These are phyloP conservation scores for Aspergillus sp. DNA, from an alignment of 2,329 filamentous ascomycete genomes.

Conservation along the genomic window DNA sequence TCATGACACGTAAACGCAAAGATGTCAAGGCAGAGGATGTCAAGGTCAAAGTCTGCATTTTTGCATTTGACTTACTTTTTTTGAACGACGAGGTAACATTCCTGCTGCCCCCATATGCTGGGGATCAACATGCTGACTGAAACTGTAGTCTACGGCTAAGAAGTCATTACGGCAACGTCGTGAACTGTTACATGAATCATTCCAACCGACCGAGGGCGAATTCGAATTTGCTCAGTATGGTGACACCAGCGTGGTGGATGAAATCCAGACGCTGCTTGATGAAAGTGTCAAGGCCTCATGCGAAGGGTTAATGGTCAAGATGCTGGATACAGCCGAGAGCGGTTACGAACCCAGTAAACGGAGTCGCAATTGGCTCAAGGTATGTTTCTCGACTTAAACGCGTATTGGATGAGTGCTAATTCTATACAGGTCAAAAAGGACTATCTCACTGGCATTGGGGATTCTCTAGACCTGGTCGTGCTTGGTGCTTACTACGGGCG, in stretches of 20 bases:
- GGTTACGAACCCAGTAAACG: constrained; percentile 94
- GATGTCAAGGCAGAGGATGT: constrained; percentile 93
- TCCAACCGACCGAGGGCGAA: constrained; percentile 74
- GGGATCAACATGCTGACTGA: not conserved
- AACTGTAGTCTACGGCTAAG: constrained; percentile 60
- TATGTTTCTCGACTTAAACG: constrained; percentile 28
- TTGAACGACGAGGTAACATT: constrained; percentile 67
- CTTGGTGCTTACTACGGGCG: constrained; percentile 89
- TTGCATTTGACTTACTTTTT: constrained; percentile 91
- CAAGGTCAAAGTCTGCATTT: constrained; percentile 94
- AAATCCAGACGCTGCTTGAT: constrained; percentile 86
- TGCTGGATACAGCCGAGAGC: constrained; percentile 87
- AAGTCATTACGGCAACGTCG: constrained; percentile 79
- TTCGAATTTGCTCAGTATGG: constrained; percentile 83
- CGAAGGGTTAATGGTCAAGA: constrained; percentile 98
- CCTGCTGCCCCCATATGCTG: not conserved
- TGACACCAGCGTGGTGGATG: constrained; percentile 80
- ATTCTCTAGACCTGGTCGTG: constrained; percentile 93
- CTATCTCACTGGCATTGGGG: constrained; percentile 85
- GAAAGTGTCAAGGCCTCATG: constrained; percentile 93
- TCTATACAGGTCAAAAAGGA: constrained; percentile 78
- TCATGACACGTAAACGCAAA: constrained; percentile 97
- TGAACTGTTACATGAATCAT: constrained; percentile 63
- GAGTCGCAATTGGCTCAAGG: constrained; percentile 97
- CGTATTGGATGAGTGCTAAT: not conserved